These are phyloP conservation scores for Pouteria glomerata DNA, from an alignment of 148 eudicot species.

Conservation along the genomic window DNA sequence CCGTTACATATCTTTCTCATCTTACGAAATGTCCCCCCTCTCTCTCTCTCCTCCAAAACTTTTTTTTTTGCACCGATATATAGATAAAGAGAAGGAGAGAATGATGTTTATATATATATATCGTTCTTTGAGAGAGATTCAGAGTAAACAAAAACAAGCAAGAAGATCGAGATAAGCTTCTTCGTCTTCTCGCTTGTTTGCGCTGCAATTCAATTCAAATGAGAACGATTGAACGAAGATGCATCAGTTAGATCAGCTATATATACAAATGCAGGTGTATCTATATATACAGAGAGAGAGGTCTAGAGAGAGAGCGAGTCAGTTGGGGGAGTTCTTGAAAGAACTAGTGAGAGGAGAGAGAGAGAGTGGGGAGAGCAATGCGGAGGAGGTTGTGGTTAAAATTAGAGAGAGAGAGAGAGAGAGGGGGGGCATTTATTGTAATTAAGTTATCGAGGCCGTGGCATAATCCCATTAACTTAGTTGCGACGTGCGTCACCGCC, in stretches of 20 bases:
- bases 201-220: neutral
- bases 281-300: neutral
- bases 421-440: neutral
- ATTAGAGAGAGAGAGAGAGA: too few species aligned
- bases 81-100: too few species aligned
- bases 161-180: neutral
- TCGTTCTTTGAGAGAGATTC: too few species aligned
- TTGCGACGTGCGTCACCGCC: too few species aligned
- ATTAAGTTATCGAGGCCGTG: too few species aligned
- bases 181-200: conserved; percentile 9
- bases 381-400: neutral
- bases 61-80: too few species aligned
- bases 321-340: neutral
- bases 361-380: neutral
- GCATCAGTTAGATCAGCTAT: neutral
- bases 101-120: too few species aligned
- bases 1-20: conserved; percentile 13
- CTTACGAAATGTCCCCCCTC: too few species aligned
- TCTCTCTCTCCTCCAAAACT: too few species aligned
- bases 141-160: too few species aligned
- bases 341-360: neutral
- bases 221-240: too few species aligned
- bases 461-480: too few species aligned
- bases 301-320: conserved; percentile 13
- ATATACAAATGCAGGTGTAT: neutral